These are phyloP conservation scores for Amaranthus hypochondriacus DNA, from an alignment of 148 eudicot genomes.

Conservation along the genomic window DNA sequence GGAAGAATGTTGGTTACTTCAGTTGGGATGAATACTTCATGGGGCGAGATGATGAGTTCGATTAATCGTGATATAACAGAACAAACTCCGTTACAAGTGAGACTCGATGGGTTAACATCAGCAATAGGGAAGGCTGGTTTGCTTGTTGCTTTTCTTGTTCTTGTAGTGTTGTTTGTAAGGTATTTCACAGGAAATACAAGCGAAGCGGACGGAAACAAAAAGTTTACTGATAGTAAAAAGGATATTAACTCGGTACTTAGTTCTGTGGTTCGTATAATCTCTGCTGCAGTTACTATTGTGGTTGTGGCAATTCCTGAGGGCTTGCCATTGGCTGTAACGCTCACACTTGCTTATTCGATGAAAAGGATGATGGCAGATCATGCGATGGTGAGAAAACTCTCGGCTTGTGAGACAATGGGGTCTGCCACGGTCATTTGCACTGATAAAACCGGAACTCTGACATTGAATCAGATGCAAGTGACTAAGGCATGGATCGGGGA, in stretches of 20 bases:
- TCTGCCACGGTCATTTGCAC: constrained; percentile 86
- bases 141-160: constrained; percentile 63
- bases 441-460: constrained; percentile 80
- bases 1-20: constrained; percentile 65
- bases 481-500: constrained; percentile 66
- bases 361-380: constrained; percentile 88
- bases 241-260: constrained; percentile 38
- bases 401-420: constrained; percentile 95
- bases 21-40: constrained; percentile 70
- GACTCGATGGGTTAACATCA: constrained; percentile 66
- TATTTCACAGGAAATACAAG: constrained; percentile 79
- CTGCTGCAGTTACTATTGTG: constrained; percentile 74
- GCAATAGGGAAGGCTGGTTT: constrained; percentile 74
- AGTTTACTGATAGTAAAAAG: constrained; percentile 35
- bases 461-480: constrained; percentile 77
- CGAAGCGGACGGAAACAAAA: constrained; percentile 34
- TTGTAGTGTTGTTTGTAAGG: constrained; percentile 55
- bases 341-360: constrained; percentile 88
- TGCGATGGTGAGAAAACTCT: constrained; percentile 85
- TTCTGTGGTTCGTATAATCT: constrained; percentile 49
- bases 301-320: constrained; percentile 94
- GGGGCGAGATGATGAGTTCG: constrained; percentile 95
- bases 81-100: constrained; percentile 67
- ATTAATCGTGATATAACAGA: constrained; percentile 49
- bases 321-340: constrained; percentile 79